Evolutionary conservation across 192 early-diverging fungal genomes (phyloP).

Genomic region (Linnemannia hyalina): DNA sequence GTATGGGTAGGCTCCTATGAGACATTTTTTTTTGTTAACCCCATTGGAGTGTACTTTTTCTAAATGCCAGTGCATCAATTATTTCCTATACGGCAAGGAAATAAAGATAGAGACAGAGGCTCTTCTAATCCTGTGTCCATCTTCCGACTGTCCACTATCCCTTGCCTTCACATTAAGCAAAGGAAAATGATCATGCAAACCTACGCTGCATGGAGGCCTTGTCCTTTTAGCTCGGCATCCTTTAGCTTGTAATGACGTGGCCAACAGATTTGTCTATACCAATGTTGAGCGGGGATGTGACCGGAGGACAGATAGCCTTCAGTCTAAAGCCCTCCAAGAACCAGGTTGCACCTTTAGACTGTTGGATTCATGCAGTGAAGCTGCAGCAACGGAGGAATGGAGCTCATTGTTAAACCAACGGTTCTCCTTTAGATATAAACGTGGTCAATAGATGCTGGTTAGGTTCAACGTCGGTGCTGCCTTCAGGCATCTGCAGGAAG

Average conservation of each 20-base stretch:
- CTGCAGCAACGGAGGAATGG: slow-evolving; percentile 19
- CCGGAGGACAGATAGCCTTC: slow-evolving; percentile 15
- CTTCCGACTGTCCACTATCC: slow-evolving; percentile 8
- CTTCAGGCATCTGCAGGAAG: slow-evolving; percentile 15
- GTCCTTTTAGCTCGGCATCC: slow-evolving; percentile 22
- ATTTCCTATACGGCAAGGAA: no score
- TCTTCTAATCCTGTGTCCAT: neutral
- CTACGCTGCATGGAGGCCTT: slow-evolving; percentile 23
- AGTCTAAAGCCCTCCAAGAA: slow-evolving; percentile 14
- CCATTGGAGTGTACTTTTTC: no score
- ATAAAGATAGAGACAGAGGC: no score
- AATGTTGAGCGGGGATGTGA: slow-evolving; percentile 15
- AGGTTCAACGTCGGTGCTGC: slow-evolving; percentile 16
- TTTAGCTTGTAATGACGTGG: slow-evolving; percentile 27
- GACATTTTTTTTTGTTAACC: neutral
- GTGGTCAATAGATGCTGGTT: slow-evolving; percentile 23
- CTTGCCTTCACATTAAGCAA: neutral
- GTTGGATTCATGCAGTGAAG: slow-evolving; percentile 28
- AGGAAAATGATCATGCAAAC: slow-evolving; percentile 25
- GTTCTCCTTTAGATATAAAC: slow-evolving; percentile 32
- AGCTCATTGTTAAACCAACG: slow-evolving; percentile 20
- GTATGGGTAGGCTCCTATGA: neutral
- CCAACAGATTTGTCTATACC: slow-evolving; percentile 13
- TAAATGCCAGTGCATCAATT: no score
- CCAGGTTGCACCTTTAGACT: slow-evolving; percentile 12